Conservation (phyloP, 2,329 filamentous ascomycete genomes). For the Pestalotiopsis sp. region DNA sequence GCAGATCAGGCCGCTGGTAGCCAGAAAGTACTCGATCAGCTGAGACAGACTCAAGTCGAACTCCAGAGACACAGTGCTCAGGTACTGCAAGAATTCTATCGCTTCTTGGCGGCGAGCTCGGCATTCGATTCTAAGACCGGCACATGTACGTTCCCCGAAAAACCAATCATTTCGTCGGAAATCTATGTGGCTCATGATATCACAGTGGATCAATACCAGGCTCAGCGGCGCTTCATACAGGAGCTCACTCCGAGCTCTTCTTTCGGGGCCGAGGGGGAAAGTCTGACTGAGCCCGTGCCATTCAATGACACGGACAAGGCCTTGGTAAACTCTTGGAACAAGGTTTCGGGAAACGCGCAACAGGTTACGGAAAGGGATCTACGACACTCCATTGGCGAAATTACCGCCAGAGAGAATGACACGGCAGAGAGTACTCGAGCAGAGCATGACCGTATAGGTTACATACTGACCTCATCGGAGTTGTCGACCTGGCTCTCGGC, state of each 20-base stretch:
- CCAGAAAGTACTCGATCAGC: not conserved
- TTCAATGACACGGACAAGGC: not conserved
- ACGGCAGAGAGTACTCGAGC: not conserved
- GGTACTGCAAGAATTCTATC: conserved; percentile 16
- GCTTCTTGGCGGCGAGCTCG: conserved; percentile 14
- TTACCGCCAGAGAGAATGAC: not conserved
- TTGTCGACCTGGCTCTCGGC: conserved; percentile 11
- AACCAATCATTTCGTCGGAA: not conserved
- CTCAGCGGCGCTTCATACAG: not conserved
- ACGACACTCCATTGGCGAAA: conserved; percentile 13
- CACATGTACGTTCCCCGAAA: conserved; percentile 10
- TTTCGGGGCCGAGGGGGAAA: not conserved
- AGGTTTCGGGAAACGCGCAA: not conserved
- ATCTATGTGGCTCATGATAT: not conserved
- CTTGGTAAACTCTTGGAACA: not conserved
- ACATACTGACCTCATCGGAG: conserved; percentile 17
- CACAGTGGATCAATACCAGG: conserved; percentile 11
- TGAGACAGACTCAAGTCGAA: not conserved
- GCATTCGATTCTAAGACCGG: conserved; percentile 16
- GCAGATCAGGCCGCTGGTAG: conserved; percentile 11
- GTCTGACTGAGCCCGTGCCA: not conserved
- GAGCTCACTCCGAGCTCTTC: not conserved
- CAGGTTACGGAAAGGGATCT: conserved; percentile 2
- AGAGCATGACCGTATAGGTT: conserved; percentile 17
- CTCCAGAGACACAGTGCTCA: not conserved